Percentiles rank a stretch among this genome's conserved stretches.
Conservation (phyloP, 352 stramenopile species). For the Globisporangium spiculum region DNA sequence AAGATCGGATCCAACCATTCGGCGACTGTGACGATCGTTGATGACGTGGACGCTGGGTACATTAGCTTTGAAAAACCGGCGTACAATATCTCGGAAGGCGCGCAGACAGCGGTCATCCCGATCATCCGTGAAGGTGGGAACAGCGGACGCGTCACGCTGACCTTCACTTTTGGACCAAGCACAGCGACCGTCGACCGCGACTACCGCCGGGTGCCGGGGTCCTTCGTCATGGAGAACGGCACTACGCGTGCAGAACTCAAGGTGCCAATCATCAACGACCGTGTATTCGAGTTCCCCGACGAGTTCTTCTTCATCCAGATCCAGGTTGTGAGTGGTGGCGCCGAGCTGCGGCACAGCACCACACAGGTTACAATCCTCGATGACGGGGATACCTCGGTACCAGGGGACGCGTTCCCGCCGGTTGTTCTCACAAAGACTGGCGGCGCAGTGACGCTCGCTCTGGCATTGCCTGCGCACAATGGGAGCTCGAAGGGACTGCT, state of each 20-base stretch:
- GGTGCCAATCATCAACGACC: constrained; percentile 62
- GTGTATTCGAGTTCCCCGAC: constrained; percentile 47
- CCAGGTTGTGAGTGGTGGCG: constrained; percentile 26
- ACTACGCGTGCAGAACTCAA: constrained; percentile 32
- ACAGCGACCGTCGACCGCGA: constrained; percentile 43
- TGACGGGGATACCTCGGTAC: constrained; percentile 43
- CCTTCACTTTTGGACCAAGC: constrained; percentile 34
- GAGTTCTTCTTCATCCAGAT: constrained; percentile 46
- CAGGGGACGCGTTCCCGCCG: constrained; percentile 27
- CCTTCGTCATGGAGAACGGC: constrained; percentile 37
- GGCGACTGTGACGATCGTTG: constrained; percentile 42
- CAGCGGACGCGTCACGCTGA: constrained; percentile 33
- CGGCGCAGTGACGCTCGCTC: constrained; percentile 31
- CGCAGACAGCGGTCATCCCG: constrained; percentile 25
- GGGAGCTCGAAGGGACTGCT: constrained; percentile 39
- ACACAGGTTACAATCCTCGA: constrained; percentile 47
- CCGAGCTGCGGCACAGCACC: constrained; percentile 11
- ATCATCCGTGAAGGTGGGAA: constrained; percentile 49
- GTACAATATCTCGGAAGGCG: constrained; percentile 37
- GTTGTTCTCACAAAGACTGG: constrained; percentile 29
- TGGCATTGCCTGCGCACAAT: constrained; percentile 41
- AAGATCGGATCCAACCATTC: constrained; percentile 36
- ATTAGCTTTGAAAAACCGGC: constrained; percentile 36
- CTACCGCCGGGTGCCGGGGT: constrained; percentile 31
- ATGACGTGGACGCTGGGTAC: constrained; percentile 60